These are phyloP conservation scores for Trichoderma koningii DNA, from an alignment of 2,329 filamentous ascomycete species.

Conservation along the genomic window DNA sequence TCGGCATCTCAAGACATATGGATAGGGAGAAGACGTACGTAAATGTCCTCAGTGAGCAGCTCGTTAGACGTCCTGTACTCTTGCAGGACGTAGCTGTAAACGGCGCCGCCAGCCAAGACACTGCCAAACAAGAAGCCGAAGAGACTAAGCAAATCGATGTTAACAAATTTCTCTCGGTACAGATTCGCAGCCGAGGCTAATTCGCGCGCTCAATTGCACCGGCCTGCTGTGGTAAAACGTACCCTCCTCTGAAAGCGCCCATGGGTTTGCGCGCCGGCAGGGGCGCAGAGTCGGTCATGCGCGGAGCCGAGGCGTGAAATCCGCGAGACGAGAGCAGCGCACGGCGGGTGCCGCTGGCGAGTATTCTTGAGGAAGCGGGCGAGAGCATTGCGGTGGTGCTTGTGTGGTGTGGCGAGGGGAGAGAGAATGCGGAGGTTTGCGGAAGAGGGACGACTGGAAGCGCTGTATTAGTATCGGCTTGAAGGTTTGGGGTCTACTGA, in stretches of 20 bases:
- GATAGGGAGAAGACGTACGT: constrained; percentile 65
- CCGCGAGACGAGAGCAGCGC: constrained; percentile 40
- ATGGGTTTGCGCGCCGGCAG: constrained; percentile 60
- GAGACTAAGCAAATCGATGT: constrained; percentile 56
- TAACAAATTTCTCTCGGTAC: background rate
- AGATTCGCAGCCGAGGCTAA: constrained; percentile 16
- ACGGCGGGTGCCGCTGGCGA: constrained; percentile 46
- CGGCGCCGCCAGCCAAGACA: constrained; percentile 73
- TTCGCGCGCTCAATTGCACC: background rate
- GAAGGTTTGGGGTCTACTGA: background rate
- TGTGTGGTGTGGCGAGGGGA: constrained; percentile 8
- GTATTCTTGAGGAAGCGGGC: constrained; percentile 45
- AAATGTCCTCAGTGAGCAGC: constrained; percentile 91
- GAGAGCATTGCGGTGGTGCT: constrained; percentile 42
- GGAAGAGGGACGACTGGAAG: constrained; percentile 27
- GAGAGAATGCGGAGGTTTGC: background rate
- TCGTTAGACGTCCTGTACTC: constrained; percentile 95
- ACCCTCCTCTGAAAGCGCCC: constrained; percentile 65
- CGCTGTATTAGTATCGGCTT: constrained; percentile 2
- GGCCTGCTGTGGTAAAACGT: constrained; percentile 35
- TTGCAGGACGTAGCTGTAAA: constrained; percentile 90
- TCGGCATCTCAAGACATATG: background rate
- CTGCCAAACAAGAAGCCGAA: constrained; percentile 91
- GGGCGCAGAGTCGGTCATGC: constrained; percentile 48
- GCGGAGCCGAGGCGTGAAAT: constrained; percentile 56